Evolutionary conservation across 1,139 yeast species (phyloP).

Genomic region (Suhomyces yuchorum): DNA sequence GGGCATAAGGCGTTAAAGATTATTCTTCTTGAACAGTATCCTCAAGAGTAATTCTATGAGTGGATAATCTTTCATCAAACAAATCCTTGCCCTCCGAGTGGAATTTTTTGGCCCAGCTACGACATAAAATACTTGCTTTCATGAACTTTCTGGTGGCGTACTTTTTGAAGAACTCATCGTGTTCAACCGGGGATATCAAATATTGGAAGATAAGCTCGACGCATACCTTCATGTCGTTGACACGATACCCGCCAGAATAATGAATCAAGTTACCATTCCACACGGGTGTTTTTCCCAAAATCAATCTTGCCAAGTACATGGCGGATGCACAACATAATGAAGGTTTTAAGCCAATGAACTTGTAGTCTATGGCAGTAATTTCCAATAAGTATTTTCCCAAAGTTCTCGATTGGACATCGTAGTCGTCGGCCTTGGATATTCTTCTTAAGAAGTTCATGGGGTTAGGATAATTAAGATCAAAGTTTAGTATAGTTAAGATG

Average conservation of each 20-base stretch:
- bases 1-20: conserved; percentile 2
- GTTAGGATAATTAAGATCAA: conserved; percentile 84
- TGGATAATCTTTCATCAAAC: conserved; percentile 21
- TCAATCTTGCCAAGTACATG: conserved; percentile 82
- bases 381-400: conserved; percentile 88
- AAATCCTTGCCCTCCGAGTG: conserved; percentile 28
- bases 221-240: conserved; percentile 69
- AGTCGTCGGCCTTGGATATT: conserved; percentile 92
- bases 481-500: conserved; percentile 72
- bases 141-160: conserved; percentile 89
- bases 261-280: conserved; percentile 86
- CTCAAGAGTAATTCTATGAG: conserved; percentile 19
- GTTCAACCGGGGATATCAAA: conserved; percentile 79
- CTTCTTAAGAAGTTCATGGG: conserved; percentile 94
- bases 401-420: conserved; percentile 89
- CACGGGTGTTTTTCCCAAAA: conserved; percentile 68
- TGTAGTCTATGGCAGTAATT: conserved; percentile 77
- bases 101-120: conserved; percentile 85
- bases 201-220: conserved; percentile 77
- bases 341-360: conserved; percentile 77
- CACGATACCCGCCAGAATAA: conserved; percentile 89
- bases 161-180: conserved; percentile 92
- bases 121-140: conserved; percentile 86
- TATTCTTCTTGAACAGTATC: conserved; percentile 5
- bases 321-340: conserved; percentile 89